Evolutionary conservation across 257 asterid species (phyloP), one percentile per base, ranked within the genome.

Genomic region (Solanum piurae): DNA sequence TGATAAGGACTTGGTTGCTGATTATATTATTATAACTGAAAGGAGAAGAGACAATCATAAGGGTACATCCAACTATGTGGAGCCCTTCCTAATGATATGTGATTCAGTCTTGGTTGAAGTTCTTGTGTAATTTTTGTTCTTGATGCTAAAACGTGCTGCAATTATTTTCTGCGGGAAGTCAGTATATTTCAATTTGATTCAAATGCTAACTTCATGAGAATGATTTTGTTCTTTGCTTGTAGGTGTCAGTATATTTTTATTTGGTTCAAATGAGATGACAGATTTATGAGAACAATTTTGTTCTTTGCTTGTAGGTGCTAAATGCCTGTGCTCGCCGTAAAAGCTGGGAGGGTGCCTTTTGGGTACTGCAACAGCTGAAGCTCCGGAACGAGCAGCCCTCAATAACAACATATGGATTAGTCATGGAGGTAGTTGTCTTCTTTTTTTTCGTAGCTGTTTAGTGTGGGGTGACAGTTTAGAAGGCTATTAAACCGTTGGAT

Each of bases 271-370:
- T 55, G 60, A 49, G 60, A 49, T 49, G 86, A 33, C 40, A 80
- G 36, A 27, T 82, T 82, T 82, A 20, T 82, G 29, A 49, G 44
- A 49, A 49, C 6, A n/a, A 40, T 72, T 38, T 68, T 87, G 75
- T 64, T 84, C 79, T 84, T 76, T 85, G 36, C 86, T 58, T 89
- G 66, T 88, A 97, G 98, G 96, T 97, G 72, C 93, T 95, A 79
- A 97, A 95, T 93, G 99, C 98, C 33, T 97, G 99, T 91, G 98
- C 91, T 82, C 92, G 89, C 77, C 95, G 98, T 86, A 76, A 95
- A 90, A 95, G 92, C 40, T 95, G 98, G 98, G 98, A 97, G 93
- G 99, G 98, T 31, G 99, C 99, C 29, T 95, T 97, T 90, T 97
- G 98, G 99, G 99, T 97, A 88, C 91, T 97, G 85, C 98, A 97